Percentiles rank a stretch among this genome's conserved stretches.
phyloP scores from a whole-genome alignment of 2,329 filamentous ascomycete genomes.

The Beauveria varroae region DNA sequence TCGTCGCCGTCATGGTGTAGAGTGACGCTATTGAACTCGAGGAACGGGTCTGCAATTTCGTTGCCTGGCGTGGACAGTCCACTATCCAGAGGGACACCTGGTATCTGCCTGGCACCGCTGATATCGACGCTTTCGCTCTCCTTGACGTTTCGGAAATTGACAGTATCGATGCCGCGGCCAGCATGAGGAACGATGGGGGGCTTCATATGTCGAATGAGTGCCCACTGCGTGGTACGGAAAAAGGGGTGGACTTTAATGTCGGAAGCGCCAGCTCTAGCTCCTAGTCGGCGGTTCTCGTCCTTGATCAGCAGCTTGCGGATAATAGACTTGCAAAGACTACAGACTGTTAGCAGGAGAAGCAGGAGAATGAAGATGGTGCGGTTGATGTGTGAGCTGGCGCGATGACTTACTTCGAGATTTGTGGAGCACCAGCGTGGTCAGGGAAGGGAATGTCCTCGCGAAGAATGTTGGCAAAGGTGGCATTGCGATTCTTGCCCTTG shows the following conservation, averaged over 20 bases:
- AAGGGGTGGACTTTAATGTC: conserved; percentile 96
- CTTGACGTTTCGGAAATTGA: conserved; percentile 97
- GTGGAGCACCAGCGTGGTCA: conserved; percentile 74
- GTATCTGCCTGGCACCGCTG: conserved; percentile 47
- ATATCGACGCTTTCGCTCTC: conserved; percentile 94
- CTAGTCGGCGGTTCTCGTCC: conserved; percentile 87
- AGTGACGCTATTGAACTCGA: conserved; percentile 98
- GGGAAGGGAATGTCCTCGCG: conserved; percentile 94
- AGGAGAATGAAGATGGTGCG: conserved; percentile 11
- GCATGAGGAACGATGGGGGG: conserved; percentile 93
- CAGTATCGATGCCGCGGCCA: conserved; percentile 81
- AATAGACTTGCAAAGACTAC: conserved; percentile 87
- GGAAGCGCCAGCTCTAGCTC: conserved; percentile 88
- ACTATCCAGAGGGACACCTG: conserved; percentile 81
- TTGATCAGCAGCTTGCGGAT: conserved; percentile 97
- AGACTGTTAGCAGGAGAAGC: conserved; percentile 15
- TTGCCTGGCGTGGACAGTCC: conserved; percentile 77
- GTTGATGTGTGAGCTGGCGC: background rate
- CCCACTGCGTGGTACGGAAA: conserved; percentile 95
- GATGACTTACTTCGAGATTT: conserved; percentile 76
- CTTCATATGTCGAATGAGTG: conserved; percentile 93
- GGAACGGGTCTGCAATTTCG: conserved; percentile 82
- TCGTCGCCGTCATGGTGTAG: conserved; percentile 93
- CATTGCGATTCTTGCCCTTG: conserved; percentile 98
- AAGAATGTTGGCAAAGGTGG: conserved; percentile 95